Percentiles rank a stretch among this genome's conserved stretches.
Conservation (phyloP, 148 eudicot species). For the Cornus suecica region DNA sequence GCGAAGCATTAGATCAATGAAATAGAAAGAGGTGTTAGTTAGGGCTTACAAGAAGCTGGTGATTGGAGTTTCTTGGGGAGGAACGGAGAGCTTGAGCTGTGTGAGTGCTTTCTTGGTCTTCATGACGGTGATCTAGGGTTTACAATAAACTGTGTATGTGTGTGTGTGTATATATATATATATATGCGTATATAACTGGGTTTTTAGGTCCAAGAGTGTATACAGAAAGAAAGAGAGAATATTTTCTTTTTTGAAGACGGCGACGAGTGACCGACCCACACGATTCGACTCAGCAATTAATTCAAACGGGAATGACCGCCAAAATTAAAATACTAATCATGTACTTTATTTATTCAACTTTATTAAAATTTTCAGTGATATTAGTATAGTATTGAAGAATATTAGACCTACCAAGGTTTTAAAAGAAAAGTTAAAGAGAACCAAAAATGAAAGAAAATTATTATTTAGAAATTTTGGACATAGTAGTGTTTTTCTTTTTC, state of each 20-base stretch:
- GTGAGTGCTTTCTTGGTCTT: constrained; percentile 74
- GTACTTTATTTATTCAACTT: background rate
- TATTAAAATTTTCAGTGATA: too few species aligned
- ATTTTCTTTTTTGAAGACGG: background rate
- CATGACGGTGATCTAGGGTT: constrained; percentile 42
- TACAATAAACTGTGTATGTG: background rate
- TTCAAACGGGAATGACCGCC: constrained; percentile 44
- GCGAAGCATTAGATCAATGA: background rate
- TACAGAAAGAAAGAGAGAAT: constrained; percentile 11
- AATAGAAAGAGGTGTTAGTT: background rate
- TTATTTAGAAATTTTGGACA: too few species aligned
- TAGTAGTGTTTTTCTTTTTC: too few species aligned
- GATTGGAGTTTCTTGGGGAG: constrained; percentile 70
- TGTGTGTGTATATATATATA: too few species aligned
- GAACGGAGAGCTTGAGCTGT: constrained; percentile 90
- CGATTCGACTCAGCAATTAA: background rate
- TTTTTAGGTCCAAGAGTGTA: background rate
- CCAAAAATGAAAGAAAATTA: too few species aligned
- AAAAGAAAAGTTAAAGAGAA: background rate
- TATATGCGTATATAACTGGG: background rate
- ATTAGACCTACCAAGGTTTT: too few species aligned
- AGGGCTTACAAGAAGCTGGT: constrained; percentile 63
- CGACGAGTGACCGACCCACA: background rate
- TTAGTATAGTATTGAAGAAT: too few species aligned
- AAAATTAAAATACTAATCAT: constrained; percentile 18